A percentile compares a stretch with the other conserved stretches of the same genome.
Conservation (phyloP, 2,329 filamentous ascomycete species). For the Beauveria pseudobassiana region DNA sequence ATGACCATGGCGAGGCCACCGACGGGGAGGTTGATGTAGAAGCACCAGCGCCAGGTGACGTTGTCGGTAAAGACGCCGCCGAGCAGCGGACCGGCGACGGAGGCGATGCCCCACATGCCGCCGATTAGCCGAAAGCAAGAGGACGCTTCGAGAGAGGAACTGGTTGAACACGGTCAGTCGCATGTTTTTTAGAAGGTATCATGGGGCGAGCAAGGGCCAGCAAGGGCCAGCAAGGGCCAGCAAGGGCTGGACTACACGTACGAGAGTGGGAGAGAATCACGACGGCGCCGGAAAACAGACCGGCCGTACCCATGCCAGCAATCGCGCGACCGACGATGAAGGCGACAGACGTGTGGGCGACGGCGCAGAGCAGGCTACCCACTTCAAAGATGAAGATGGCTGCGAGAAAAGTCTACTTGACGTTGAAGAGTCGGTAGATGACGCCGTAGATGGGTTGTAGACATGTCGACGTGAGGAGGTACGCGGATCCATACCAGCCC, state of each 20-base stretch:
- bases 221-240: too few relatives aligned
- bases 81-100: slow-evolving; percentile 41
- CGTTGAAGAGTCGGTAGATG: slow-evolving; percentile 42
- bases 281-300: slow-evolving; percentile 42
- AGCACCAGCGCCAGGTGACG: slow-evolving; percentile 46
- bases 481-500: slow-evolving; percentile 45
- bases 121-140: slow-evolving; percentile 47
- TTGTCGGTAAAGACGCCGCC: slow-evolving; percentile 44
- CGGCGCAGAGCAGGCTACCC: slow-evolving; percentile 36
- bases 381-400: slow-evolving; percentile 37
- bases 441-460: slow-evolving; percentile 43
- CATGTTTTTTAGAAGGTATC: slow-evolving; percentile 16
- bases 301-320: slow-evolving; percentile 43
- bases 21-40: slow-evolving; percentile 40
- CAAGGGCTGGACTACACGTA: slow-evolving; percentile 14
- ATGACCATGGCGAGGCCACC: slow-evolving; percentile 40
- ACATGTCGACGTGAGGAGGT: slow-evolving; percentile 41
- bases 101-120: slow-evolving; percentile 49
- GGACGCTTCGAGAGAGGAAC: slow-evolving; percentile 48
- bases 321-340: slow-evolving; percentile 47
- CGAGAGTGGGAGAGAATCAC: slow-evolving; percentile 38
- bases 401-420: slow-evolving; percentile 37
- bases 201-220: neutral
- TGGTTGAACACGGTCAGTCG: slow-evolving; percentile 3
- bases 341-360: slow-evolving; percentile 37